Base-by-base conservation (phyloP, 1,139 yeast species). In the Wickerhamomyces sp. region DNA sequence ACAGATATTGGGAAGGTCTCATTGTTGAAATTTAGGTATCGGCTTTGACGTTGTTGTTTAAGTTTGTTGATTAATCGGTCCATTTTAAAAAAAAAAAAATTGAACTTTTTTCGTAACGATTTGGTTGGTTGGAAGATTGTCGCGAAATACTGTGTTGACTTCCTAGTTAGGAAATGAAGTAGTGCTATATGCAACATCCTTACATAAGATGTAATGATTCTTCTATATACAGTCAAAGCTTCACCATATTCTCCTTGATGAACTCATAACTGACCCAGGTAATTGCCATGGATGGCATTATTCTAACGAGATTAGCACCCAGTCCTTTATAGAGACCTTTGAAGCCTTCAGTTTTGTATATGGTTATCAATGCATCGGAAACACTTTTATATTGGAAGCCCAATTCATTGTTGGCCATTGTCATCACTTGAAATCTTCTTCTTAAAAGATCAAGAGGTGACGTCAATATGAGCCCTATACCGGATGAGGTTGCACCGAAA, bases 221-320 rank as follows among this genome's bases (percentile, higher is more conserved):
- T 18, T 16, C 17, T 22, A 19, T 28, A n/a, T 26, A 15, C 7
- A 19, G 12, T 12, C 38, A 44, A 21, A 44, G 20, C n/a, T 22
- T 39, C 37, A 48, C 35, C 38, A 64, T 35, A 25, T 52, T 47
- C 28, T 63, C 81, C 54, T 73, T 74, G 19, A 84, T 68, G 31
- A 77, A 61, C 58, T 90, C 97, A 61, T 85, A 90, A 45, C 86
- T 78, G 43, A 86, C 68, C 96, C 96, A 92, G 46, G 90, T 85
- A 17, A 90, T 89, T 3, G 97, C 97, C 92, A 90, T 90, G 8
- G 94, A 81, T 0, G 97, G 97, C 29, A 88, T 86, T 3, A 90
- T 94, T 60, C 90, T 90, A 65, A 88, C 81, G 58, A 90, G 69
- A 57, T 90, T 90, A 3, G 97, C 96, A 3, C 84, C 74, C 55